Conservation (phyloP, 2,329 filamentous ascomycete genomes). For the Colletotrichum trifolii region DNA sequence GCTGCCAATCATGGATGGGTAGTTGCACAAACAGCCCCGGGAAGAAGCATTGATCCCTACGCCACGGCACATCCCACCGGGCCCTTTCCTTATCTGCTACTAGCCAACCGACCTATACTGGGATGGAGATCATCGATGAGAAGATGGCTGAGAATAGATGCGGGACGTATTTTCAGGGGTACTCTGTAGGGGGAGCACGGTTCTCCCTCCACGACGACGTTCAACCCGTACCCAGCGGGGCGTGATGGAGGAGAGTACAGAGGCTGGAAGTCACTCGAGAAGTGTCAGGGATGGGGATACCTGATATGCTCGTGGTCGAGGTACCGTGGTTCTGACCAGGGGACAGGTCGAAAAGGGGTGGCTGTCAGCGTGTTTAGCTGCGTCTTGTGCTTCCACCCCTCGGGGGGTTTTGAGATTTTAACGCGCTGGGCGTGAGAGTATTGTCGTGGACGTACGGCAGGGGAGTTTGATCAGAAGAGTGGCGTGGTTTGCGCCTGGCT, state of each 20-base stretch:
- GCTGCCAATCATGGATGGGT: too few relatives aligned
- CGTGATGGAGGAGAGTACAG: not conserved
- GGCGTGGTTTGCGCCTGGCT: not conserved
- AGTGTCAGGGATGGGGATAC: not conserved
- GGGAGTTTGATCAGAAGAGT: not conserved
- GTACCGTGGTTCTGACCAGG: not conserved
- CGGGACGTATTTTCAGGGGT: not conserved
- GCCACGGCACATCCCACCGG: too few relatives aligned
- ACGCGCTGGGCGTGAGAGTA: conserved; percentile 30
- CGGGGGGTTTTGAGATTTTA: conserved; percentile 4
- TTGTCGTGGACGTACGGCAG: conserved; percentile 6
- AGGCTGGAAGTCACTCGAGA: not conserved
- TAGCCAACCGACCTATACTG: not conserved
- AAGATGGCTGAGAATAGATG: not conserved
- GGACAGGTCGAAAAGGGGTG: not conserved
- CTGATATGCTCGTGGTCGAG: not conserved
- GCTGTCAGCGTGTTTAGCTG: conserved; percentile 12
- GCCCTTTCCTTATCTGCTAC: too few relatives aligned
- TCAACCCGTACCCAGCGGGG: conserved; percentile 28
- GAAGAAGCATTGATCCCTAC: too few relatives aligned
- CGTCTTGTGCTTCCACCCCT: conserved; percentile 13
- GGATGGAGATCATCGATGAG: conserved; percentile 15
- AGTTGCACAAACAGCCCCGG: too few relatives aligned
- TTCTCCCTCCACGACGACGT: conserved; percentile 3
- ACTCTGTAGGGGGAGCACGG: not conserved